Evolutionary conservation across 805 yeast species (phyloP), one percentile per base, ranked within the genome.

Genomic region (Priceomyces medius): DNA sequence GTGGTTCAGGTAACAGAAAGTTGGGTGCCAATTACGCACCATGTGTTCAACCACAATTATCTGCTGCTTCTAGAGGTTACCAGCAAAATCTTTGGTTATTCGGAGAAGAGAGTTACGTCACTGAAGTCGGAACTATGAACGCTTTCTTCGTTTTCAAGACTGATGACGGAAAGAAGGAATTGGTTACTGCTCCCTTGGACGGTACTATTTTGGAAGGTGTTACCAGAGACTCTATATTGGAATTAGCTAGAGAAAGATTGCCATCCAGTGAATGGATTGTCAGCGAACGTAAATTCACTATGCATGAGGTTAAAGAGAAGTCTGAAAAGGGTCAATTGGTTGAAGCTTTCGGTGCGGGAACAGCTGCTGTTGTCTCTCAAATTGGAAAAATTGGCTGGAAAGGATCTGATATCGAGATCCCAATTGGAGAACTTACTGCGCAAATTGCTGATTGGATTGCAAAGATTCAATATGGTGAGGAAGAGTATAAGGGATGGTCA

Each of bases 51-150:
- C 97, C 98, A 23, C 97, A 88, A 71, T 73, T 78, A 54, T 84
- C 87, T 69, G 97, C 98, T 38, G 96, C 96, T 42, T 58, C 74
- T 18, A 81, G 90, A 66, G 99, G 99, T 33, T 90, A 81, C 74
- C 95, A 88, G 64, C 98, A 93, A 71, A 91, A 91, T 74, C 73
- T 91, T 63, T 91, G 98, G 99, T 74, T 91, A 56, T 91, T 91
- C 56, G 97, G 97, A 47, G 88, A 85, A 43, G 91, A 91, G 62
- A 76, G 78, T 31, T 64, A 80, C 64, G 80, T 91, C 56, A 91
- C 98, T 52, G 98, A 91, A 73, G 98, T 88, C 43, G 99, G 99
- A 51, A 89, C 98, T 44, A 93, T 91, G 98, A 91, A 91, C 68
- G 91, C 78, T 34, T 91, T 93, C 71, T 82, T 86, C 56, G 97